These are phyloP conservation scores for Acer negundo DNA, from an alignment of 345 rosid species.

Conservation along the genomic window DNA sequence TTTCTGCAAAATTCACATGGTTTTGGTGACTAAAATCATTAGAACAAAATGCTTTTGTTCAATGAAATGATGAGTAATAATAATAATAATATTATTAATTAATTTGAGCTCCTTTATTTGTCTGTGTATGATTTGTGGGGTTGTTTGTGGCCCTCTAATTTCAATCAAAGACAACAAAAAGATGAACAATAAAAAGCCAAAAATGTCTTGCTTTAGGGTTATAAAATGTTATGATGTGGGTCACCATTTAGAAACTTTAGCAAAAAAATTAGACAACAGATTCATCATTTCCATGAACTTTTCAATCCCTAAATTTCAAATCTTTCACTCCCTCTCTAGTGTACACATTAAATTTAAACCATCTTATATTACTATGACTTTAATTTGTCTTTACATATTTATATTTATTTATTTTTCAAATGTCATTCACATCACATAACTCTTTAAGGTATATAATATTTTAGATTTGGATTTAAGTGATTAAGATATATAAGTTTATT, in stretches of 20 bases:
- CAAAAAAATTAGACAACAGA: background rate
- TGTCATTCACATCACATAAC: too few relatives aligned
- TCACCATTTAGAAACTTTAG: constrained; percentile 19
- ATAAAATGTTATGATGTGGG: constrained; percentile 20
- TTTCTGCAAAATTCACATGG: constrained; percentile 30
- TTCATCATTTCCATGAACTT: constrained; percentile 6
- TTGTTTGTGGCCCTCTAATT: background rate
- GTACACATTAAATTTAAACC: too few relatives aligned
- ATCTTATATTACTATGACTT: too few relatives aligned
- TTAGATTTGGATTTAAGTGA: too few relatives aligned
- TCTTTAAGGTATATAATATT: too few relatives aligned
- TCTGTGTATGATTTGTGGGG: background rate
- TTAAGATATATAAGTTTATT: too few relatives aligned
- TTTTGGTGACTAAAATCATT: constrained; percentile 42
- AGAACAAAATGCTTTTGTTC: constrained; percentile 33
- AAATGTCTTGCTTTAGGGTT: constrained; percentile 2
- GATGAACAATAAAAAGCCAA: constrained; percentile 27
- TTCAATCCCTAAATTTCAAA: constrained; percentile 4
- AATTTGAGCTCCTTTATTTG: background rate
- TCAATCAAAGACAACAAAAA: constrained; percentile 23
- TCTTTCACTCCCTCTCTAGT: background rate
- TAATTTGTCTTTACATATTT: too few relatives aligned
- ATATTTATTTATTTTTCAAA: too few relatives aligned
- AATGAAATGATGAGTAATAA: constrained; percentile 11
- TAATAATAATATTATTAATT: background rate